A percentile compares a stretch with the other conserved stretches of the same genome.
These are phyloP conservation scores for Trichopus zeylanicus DNA, from an alignment of 116 monocot species.

Conservation along the genomic window DNA sequence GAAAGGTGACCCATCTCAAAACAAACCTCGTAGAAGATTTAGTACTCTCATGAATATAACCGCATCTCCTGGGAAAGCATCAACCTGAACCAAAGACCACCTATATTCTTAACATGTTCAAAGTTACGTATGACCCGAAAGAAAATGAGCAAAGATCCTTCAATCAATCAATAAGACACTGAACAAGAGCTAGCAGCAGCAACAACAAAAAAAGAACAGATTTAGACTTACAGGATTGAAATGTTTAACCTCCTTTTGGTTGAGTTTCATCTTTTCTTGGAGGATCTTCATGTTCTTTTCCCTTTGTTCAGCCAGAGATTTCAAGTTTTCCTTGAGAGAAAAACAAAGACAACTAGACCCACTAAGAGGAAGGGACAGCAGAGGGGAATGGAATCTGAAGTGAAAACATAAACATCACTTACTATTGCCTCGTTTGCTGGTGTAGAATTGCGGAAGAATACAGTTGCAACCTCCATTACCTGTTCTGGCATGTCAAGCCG, in stretches of 20 bases:
- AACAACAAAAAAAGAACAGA: background rate
- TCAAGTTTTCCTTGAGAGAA: constrained; percentile 56
- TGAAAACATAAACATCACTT: constrained; percentile 7
- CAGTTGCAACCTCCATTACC: constrained; percentile 63
- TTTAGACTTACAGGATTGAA: constrained; percentile 85
- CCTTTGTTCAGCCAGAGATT: constrained; percentile 58
- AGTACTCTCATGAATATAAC: constrained; percentile 86
- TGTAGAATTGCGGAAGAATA: constrained; percentile 67
- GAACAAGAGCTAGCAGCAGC: no score
- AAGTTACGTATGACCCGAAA: no score
- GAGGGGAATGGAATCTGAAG: background rate
- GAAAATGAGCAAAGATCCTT: no score
- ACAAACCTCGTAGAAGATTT: constrained; percentile 89
- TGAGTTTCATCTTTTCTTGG: constrained; percentile 80
- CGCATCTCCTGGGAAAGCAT: constrained; percentile 98
- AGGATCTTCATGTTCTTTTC: constrained; percentile 64
- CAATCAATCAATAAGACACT: no score
- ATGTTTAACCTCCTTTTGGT: constrained; percentile 57
- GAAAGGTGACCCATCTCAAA: background rate
- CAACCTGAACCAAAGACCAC: constrained; percentile 44
- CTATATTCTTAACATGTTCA: background rate
- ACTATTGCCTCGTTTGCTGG: constrained; percentile 81
- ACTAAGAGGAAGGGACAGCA: background rate
- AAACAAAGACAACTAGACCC: background rate
- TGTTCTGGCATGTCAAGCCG: constrained; percentile 93